Base-by-base conservation (phyloP, 495 filamentous ascomycete species). In the Cairneyella variabilis region DNA sequence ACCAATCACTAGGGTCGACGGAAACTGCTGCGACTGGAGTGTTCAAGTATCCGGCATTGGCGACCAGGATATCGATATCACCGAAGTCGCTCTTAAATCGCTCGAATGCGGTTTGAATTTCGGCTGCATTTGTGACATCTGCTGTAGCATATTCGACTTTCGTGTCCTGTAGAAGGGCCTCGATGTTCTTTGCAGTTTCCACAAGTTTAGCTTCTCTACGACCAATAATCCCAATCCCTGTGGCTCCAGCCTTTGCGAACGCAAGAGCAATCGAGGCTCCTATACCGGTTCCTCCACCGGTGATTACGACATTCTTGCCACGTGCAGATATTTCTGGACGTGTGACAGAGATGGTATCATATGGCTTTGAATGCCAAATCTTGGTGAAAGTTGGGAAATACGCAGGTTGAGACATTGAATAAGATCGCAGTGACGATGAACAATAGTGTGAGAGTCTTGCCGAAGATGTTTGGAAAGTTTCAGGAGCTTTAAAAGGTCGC, bases 291-390 rank as follows among this genome's bases (percentile, higher is more conserved):
- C 63, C 68, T 47, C 59, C 76, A 16, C 76, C 76, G 2, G 74
- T 73, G 20, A 79, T 66, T 39, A 78, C 58, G 7, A 79, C 64
- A 10, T 51, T 68, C 50, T 73, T 76, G 11, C 68, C 68, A 1
- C 53, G 48, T 39, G 16, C 11, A 3, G 41, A 48, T 9, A 71
- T 62, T 16, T 71, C 41, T 11, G 59, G 57, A 10, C 63, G 67
- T 20, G 62, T 27, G 8, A 69, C 57, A 39, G 65, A 57, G 47
- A 77, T 77, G 34, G 66, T 66, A 4, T 71, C 68, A 54, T 79
- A 77, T 18, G 74, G 71, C 45, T 76, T 69, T 27, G 46, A 49
- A 38, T 73, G 76, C 47, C 21, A 53, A 14, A 25, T 53, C 47
- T 53, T 53, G 12, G 51, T 53, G 7, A 32, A 34, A 16, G 28